Base-by-base conservation (phyloP, 192 early-diverging fungal species). In the Coemansia pectinata region DNA sequence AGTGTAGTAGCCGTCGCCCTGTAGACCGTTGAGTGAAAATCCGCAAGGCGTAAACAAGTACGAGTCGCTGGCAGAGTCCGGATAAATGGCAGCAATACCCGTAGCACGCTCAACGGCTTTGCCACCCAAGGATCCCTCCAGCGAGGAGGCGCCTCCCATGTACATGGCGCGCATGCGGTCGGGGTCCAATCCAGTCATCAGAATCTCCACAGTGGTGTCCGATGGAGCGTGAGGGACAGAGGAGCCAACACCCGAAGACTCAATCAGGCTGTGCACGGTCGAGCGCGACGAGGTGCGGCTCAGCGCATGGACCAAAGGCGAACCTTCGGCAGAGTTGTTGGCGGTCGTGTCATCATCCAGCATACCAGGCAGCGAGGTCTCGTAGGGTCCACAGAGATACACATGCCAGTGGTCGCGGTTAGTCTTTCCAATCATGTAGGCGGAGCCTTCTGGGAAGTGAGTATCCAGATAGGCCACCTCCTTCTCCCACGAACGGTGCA, bases 371-470 rank as follows among this genome's bases (percentile, higher is more conserved):
- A 45, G 52, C 29, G 66, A 27, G 17, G 11, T 47, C 25, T 79
- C 74, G 67, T 85, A 74, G 53, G 94, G 94, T 21, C 90, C 87
- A 33, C 91, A 91, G 65, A 94, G 80, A 83, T 97, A 99, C 42
- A 97, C 84, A 73, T 94, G 93, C 97, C 97, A 99, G 83, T 99
- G 94, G 52, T 99, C 95, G 17, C 90, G 90, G 79, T 96, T 98
- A 65, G 93, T 89, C 67, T 93, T 94, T 33, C 97, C 97, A 59
- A 99, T 88, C 58, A 92, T 89, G 74, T 99, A 99, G 4, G 93
- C 95, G 21, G 91, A 84, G 3, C 92, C 92, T 63, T 81, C 85
- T 71, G 85, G 87, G 66, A 92, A 92, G 61, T 85, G 78, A 5
- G 81, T 76, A 70, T 92, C 90, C 68, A 92, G 79, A 69, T 84